These are phyloP conservation scores for Ustilago shanxiensis DNA, from an alignment of 1,284 basidiomycete genomes.

Conservation along the genomic window DNA sequence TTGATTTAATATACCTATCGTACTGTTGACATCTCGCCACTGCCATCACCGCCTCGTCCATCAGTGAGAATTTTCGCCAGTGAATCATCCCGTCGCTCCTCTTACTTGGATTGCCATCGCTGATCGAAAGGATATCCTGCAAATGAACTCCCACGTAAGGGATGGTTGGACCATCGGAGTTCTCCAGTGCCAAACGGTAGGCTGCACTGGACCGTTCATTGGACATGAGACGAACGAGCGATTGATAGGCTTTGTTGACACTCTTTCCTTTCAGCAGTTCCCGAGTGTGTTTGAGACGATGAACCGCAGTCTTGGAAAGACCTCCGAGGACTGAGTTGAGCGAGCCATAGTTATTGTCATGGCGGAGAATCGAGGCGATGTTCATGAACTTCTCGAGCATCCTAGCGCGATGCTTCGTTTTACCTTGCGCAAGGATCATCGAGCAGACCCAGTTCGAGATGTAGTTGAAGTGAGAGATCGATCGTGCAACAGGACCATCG, in stretches of 20 bases:
- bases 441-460: constrained; percentile 64
- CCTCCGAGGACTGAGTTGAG: constrained; percentile 63
- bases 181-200: constrained; percentile 63
- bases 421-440: constrained; percentile 63
- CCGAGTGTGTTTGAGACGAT: constrained; percentile 59
- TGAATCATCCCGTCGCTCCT: constrained; percentile 59
- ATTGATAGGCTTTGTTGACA: constrained; percentile 60
- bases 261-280: constrained; percentile 58
- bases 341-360: constrained; percentile 65
- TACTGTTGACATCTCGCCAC: constrained; percentile 61
- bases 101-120: constrained; percentile 62
- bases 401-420: constrained; percentile 58
- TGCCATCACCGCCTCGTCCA: constrained; percentile 65
- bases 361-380: constrained; percentile 58
- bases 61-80: constrained; percentile 64
- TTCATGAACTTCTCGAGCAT: constrained; percentile 66
- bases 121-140: constrained; percentile 64
- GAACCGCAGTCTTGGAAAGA: constrained; percentile 58
- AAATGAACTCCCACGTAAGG: constrained; percentile 65
- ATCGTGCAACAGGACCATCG: constrained; percentile 57
- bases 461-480: constrained; percentile 67
- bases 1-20: constrained; percentile 33
- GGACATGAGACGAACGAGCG: constrained; percentile 58
- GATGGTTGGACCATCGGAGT: constrained; percentile 59
- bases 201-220: constrained; percentile 58